Conservation (phyloP, 495 filamentous ascomycete species). For the Ramalina intermedia region DNA sequence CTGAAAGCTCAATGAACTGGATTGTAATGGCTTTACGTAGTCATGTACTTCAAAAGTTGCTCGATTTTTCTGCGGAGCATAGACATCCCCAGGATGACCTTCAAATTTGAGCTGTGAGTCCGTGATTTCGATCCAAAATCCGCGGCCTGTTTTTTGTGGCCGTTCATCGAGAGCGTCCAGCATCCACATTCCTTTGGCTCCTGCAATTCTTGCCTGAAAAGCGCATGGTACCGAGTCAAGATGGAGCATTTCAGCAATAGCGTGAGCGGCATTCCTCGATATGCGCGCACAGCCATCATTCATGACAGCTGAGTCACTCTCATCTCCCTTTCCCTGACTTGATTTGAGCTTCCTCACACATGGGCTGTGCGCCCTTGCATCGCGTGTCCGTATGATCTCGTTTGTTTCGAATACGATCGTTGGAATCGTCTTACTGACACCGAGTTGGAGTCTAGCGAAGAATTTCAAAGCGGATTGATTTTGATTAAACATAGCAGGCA, state of each 20-base stretch:
- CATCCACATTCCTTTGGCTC: slow-evolving; percentile 86
- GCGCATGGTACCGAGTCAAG: slow-evolving; percentile 50
- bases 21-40: slow-evolving; percentile 43
- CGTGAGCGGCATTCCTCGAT: slow-evolving; percentile 46
- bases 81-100: slow-evolving; percentile 36
- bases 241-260: slow-evolving; percentile 43
- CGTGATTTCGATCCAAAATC: slow-evolving; percentile 63
- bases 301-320: slow-evolving; percentile 38
- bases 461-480: slow-evolving; percentile 35
- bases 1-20: slow-evolving; percentile 60
- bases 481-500: slow-evolving; percentile 26
- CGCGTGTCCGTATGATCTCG: slow-evolving; percentile 23
- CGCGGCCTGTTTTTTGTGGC: slow-evolving; percentile 19
- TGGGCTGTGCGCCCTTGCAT: slow-evolving; percentile 11
- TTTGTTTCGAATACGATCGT: slow-evolving; percentile 30
- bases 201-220: slow-evolving; percentile 70
- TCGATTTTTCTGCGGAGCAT: slow-evolving; percentile 29
- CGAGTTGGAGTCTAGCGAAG: slow-evolving; percentile 33
- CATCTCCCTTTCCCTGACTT: neutral
- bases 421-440: slow-evolving; percentile 29
- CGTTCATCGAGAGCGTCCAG: slow-evolving; percentile 37
- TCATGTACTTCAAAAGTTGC: slow-evolving; percentile 63
- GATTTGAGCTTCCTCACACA: slow-evolving; percentile 4
- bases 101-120: slow-evolving; percentile 71
- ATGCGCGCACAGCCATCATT: slow-evolving; percentile 70